These are phyloP conservation scores for Raphanus raphanistrum DNA, from an alignment of 345 rosid species.

Conservation along the genomic window DNA sequence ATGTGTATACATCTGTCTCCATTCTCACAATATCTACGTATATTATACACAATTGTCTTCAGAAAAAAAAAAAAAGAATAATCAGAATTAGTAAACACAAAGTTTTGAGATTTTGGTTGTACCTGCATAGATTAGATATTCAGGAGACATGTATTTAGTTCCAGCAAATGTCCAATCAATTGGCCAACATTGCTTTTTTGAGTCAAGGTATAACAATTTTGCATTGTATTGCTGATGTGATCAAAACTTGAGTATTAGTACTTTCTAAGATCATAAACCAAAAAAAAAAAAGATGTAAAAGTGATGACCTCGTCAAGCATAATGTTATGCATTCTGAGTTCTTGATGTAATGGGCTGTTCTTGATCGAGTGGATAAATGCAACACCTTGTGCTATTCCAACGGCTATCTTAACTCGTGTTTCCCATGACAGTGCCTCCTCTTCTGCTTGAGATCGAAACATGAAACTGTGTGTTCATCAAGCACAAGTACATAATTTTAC, in stretches of 20 bases:
- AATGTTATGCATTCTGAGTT: slow-evolving; percentile 17
- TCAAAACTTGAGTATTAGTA: not conserved
- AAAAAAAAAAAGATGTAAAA: not conserved
- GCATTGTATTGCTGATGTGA: slow-evolving; percentile 26
- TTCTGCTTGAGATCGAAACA: slow-evolving; percentile 1
- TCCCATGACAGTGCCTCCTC: slow-evolving; percentile 8
- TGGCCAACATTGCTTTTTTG: not conserved
- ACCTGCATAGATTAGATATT: not conserved
- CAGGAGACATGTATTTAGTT: not conserved
- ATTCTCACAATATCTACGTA: not conserved
- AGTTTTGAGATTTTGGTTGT: not conserved
- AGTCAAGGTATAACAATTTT: slow-evolving; percentile 10
- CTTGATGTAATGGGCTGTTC: not conserved
- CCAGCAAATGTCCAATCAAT: not conserved
- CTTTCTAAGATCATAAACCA: not conserved
- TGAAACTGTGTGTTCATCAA: not conserved
- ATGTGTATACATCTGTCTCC: slow-evolving; percentile 3
- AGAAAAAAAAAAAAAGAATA: not conserved
- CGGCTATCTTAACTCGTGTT: slow-evolving; percentile 23
- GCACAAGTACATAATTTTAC: not conserved
- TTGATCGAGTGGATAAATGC: slow-evolving; percentile 21
- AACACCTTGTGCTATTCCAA: slow-evolving; percentile 8
- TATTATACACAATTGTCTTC: not conserved
- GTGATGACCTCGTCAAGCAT: slow-evolving; percentile 23
- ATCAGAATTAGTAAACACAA: not conserved